phyloP scores from a whole-genome alignment of 2,329 filamentous ascomycete genomes.

The Metarhizium robertsii region DNA sequence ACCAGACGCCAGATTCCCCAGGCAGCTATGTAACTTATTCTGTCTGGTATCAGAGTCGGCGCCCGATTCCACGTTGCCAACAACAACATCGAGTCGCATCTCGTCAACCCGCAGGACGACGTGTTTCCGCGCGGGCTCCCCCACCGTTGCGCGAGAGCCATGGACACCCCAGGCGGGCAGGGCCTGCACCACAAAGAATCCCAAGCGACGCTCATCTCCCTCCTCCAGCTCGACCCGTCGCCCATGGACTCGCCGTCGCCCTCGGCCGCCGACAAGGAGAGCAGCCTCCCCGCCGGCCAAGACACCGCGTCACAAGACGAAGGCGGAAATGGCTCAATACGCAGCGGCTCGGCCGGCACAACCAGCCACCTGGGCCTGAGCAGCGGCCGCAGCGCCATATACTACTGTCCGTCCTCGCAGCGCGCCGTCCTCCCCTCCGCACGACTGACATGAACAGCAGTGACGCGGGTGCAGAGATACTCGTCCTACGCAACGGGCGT shows the following conservation, averaged over 20 bases:
- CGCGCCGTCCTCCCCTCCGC: not conserved
- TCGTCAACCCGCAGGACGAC: too few species aligned
- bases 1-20: not conserved
- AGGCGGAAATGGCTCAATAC: constrained; percentile 20
- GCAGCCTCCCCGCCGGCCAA: constrained; percentile 23
- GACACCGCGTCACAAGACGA: constrained; percentile 15
- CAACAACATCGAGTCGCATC: too few species aligned
- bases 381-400: constrained; percentile 57
- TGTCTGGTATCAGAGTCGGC: too few species aligned
- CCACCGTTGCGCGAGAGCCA: not conserved
- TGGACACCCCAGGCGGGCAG: constrained; percentile 8
- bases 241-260: constrained; percentile 55
- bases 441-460: constrained; percentile 5
- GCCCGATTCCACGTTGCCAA: too few species aligned
- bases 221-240: constrained; percentile 72
- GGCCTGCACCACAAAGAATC: constrained; percentile 28
- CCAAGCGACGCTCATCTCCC: constrained; percentile 49
- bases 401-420: constrained; percentile 53
- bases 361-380: constrained; percentile 42
- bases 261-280: constrained; percentile 11
- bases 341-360: constrained; percentile 31
- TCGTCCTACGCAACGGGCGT: constrained; percentile 76
- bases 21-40: not conserved
- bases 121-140: too few species aligned
- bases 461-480: constrained; percentile 67